Evolutionary conservation across 371 early-diverging fungal species (phyloP).

Genomic region (Mortierella sp.): DNA sequence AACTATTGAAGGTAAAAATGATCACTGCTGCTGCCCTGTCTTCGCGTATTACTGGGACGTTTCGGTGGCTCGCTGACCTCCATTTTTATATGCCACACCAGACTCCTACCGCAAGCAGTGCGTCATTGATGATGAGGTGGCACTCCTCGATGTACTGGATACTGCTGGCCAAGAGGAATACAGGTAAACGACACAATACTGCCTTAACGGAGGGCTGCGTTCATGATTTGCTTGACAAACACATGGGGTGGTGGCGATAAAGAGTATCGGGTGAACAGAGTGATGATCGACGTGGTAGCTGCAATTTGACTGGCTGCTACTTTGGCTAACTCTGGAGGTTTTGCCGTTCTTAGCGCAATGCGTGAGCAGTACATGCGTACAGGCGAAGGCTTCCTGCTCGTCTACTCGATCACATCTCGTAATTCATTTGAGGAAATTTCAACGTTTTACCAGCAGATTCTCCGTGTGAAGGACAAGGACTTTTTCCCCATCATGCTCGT

Average conservation of each 20-base stretch:
- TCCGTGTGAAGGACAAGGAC: slow-evolving; percentile 85
- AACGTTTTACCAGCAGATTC: slow-evolving; percentile 80
- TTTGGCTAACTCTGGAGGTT: not conserved
- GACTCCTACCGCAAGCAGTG: slow-evolving; percentile 94
- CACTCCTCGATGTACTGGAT: slow-evolving; percentile 89
- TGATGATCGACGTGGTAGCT: no score
- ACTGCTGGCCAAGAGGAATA: slow-evolving; percentile 96
- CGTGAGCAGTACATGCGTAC: slow-evolving; percentile 65
- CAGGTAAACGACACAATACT: slow-evolving; percentile 57
- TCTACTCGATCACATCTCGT: slow-evolving; percentile 82
- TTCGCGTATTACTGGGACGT: no score
- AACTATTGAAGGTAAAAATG: slow-evolving; percentile 82
- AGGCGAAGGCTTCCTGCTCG: slow-evolving; percentile 89
- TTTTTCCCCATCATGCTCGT: slow-evolving; percentile 90
- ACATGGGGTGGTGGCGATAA: no score
- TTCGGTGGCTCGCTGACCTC: no score
- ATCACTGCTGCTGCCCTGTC: not conserved
- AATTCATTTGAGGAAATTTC: slow-evolving; percentile 85
- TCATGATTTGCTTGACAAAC: no score
- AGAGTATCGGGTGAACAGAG: no score
- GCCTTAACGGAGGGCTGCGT: no score
- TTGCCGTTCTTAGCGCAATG: slow-evolving; percentile 28
- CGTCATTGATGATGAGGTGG: slow-evolving; percentile 84
- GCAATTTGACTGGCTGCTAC: no score
- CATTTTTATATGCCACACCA: slow-evolving; percentile 36